These are phyloP conservation scores for Medicago truncatula DNA, from an alignment of 306 rosid genomes.

Conservation along the genomic window DNA sequence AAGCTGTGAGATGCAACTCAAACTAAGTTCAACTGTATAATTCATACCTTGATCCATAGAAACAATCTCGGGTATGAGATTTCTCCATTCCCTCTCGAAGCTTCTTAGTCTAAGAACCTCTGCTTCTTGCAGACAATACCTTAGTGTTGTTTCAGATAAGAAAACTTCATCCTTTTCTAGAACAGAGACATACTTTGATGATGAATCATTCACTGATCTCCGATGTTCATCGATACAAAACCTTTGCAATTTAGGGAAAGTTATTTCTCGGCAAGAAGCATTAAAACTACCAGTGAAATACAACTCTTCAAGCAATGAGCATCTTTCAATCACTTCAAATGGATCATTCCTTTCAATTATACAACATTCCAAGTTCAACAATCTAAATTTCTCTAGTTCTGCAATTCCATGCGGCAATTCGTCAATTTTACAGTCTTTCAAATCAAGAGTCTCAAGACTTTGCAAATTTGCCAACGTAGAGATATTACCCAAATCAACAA, in stretches of 20 bases:
- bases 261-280: too few species aligned
- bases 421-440: accelerated
- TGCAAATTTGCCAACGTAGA: constrained; percentile 8
- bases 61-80: constrained; percentile 33
- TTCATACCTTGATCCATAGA: background rate
- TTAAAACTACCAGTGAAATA: background rate
- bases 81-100: background rate
- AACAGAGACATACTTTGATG: background rate
- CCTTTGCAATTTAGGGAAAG: background rate
- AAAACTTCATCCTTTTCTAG: too few species aligned
- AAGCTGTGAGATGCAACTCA: background rate
- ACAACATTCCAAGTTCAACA: background rate
- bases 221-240: background rate
- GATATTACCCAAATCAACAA: background rate
- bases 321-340: constrained; percentile 30
- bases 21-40: background rate
- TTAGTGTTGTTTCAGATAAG: background rate
- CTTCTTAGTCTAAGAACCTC: background rate
- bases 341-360: accelerated
- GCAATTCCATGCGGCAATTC: background rate
- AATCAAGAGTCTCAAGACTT: constrained; percentile 26
- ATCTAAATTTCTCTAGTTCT: background rate
- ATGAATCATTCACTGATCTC: accelerated
- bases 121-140: background rate
- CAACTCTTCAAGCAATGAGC: constrained; percentile 34